phyloP scores from a whole-genome alignment of 495 filamentous ascomycete species.

The Talaromyces stipitatus region DNA sequence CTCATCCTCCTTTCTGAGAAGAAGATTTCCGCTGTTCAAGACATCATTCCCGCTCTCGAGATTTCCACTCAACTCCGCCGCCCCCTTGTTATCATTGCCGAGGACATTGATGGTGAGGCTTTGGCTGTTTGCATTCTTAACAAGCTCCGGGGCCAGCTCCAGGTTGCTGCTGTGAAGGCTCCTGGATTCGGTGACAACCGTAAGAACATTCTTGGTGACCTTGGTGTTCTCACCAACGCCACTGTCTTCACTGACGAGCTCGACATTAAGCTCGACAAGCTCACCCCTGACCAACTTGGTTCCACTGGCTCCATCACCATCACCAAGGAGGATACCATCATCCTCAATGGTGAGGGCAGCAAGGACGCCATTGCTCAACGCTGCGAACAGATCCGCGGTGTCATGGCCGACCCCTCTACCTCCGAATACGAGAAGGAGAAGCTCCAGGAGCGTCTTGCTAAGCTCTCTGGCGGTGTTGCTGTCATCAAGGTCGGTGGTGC shows the following conservation, averaged over 20 bases:
- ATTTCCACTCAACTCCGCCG: constrained; percentile 91
- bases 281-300: constrained; percentile 89
- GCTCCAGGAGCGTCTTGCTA: constrained; percentile 97
- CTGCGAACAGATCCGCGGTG: constrained; percentile 97
- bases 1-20: constrained; percentile 97
- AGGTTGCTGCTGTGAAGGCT: constrained; percentile 97
- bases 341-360: constrained; percentile 93
- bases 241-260: constrained; percentile 98
- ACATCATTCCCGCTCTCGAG: constrained; percentile 97
- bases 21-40: constrained; percentile 98
- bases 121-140: constrained; percentile 98
- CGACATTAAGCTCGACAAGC: constrained; percentile 97
- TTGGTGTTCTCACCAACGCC: constrained; percentile 91
- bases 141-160: constrained; percentile 98
- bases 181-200: constrained; percentile 99
- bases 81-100: constrained; percentile 95
- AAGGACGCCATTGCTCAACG: constrained; percentile 92
- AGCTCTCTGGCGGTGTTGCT: constrained; percentile 97
- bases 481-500: constrained; percentile 98
- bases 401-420: constrained; percentile 86
- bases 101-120: constrained; percentile 98
- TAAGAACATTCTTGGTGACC: constrained; percentile 96
- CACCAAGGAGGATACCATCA: constrained; percentile 99
- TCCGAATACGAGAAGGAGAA: constrained; percentile 99
- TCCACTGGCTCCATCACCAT: constrained; percentile 98